These are phyloP conservation scores for Cymbopogon citratus DNA, from an alignment of 176 grass and related monocot genomes.

Conservation along the genomic window DNA sequence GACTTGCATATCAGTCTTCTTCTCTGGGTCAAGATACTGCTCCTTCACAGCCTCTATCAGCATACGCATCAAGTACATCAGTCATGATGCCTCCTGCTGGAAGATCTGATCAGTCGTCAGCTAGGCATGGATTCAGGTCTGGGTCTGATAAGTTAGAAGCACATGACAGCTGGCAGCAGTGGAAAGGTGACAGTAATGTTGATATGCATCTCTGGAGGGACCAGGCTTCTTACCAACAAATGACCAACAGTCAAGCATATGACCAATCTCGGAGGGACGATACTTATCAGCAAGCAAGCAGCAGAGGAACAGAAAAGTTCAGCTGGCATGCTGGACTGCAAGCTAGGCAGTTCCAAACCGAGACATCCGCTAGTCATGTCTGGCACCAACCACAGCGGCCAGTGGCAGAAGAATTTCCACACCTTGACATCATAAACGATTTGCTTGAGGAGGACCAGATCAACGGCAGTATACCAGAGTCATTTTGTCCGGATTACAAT, in stretches of 20 bases:
- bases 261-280: conserved; percentile 33
- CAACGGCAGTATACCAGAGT: conserved; percentile 36
- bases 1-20: conserved; percentile 20
- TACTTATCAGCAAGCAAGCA: conserved; percentile 34
- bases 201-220: conserved; percentile 37
- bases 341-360: conserved; percentile 34
- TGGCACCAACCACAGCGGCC: conserved; percentile 41
- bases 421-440: conserved; percentile 91
- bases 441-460: conserved; percentile 78
- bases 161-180: conserved; percentile 42
- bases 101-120: conserved; percentile 35
- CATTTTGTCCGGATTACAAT: conserved; percentile 36
- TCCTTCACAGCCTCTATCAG: conserved; percentile 32
- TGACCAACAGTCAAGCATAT: conserved; percentile 21
- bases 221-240: conserved; percentile 27
- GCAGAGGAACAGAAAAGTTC: conserved; percentile 34
- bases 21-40: conserved; percentile 30
- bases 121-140: conserved; percentile 46
- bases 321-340: conserved; percentile 25
- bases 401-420: conserved; percentile 60
- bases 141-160: conserved; percentile 33
- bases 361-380: conserved; percentile 6
- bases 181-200: conserved; percentile 40
- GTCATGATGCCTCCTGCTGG: conserved; percentile 36
- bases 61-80: conserved; percentile 43